Conservation (phyloP, 768 basidiomycete species). For the Coprinopsis cinerea region DNA sequence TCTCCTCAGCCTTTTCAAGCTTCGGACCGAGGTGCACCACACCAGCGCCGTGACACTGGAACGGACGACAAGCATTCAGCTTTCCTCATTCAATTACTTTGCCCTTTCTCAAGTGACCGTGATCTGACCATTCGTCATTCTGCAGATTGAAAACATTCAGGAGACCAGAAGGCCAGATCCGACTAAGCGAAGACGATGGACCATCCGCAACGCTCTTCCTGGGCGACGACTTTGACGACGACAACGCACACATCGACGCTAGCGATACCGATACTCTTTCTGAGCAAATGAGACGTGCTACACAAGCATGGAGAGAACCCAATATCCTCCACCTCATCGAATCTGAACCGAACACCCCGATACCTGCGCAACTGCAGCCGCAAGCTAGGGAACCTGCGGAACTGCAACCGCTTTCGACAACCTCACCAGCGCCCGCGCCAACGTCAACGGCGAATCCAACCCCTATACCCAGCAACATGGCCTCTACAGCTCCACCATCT, state of each 20-base stretch:
- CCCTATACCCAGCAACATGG: neutral
- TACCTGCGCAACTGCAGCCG: neutral
- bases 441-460: neutral
- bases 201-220: slow-evolving; percentile 66
- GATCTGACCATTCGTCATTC: too few species aligned
- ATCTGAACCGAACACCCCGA: neutral
- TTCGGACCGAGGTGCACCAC: too few species aligned
- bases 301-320: slow-evolving; percentile 24
- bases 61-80: too few species aligned
- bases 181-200: slow-evolving; percentile 66
- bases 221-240: slow-evolving; percentile 52
- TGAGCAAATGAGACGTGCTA: slow-evolving; percentile 21
- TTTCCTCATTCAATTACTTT: too few species aligned
- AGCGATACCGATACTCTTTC: slow-evolving; percentile 23
- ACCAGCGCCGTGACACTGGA: too few species aligned
- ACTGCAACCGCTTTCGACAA: neutral
- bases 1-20: too few species aligned
- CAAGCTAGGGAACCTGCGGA: neutral
- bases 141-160: slow-evolving; percentile 54
- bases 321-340: slow-evolving; percentile 4
- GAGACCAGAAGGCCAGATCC: slow-evolving; percentile 49
- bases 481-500: neutral
- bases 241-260: slow-evolving; percentile 22
- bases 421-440: neutral
- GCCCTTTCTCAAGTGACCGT: too few species aligned